These are phyloP conservation scores for Wallacemonas collosoma DNA, from an alignment of 208 protist species.

Conservation along the genomic window DNA sequence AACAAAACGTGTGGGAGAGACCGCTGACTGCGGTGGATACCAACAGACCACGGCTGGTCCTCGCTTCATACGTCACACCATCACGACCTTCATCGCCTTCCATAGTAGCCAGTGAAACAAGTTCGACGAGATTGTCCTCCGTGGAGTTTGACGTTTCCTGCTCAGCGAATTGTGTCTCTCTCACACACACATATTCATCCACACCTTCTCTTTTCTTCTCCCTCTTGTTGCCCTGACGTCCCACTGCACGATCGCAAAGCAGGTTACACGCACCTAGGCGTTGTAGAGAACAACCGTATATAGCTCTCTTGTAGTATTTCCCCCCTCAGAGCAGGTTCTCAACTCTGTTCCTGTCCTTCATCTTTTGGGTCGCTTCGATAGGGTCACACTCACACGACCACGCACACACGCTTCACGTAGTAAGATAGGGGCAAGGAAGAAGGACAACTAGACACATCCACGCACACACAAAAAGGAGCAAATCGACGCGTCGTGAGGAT, in stretches of 20 bases:
- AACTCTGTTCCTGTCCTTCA: neutral
- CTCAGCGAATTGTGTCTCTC: too few species aligned
- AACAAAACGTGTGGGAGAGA: too few species aligned
- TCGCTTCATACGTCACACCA: too few species aligned
- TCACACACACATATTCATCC: neutral
- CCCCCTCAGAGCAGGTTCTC: too few species aligned
- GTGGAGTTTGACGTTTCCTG: too few species aligned
- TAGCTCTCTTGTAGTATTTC: neutral
- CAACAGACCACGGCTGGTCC: too few species aligned
- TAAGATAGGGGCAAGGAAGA: neutral
- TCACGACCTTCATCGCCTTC: too few species aligned
- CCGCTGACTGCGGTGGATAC: too few species aligned
- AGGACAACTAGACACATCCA: neutral
- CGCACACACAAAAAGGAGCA: neutral
- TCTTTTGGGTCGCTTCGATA: neutral
- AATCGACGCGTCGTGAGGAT: neutral
- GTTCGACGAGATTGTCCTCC: too few species aligned
- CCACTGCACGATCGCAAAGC: neutral
- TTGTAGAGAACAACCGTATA: neutral
- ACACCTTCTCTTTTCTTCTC: conserved; percentile 1
- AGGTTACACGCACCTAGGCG: neutral
- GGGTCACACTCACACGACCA: conserved; percentile 11
- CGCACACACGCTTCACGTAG: conserved; percentile 13
- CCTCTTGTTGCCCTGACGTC: conserved; percentile 1
- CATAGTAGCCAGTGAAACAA: too few species aligned